Percentiles rank a stretch among this genome's conserved stretches.
Evolutionary conservation across 148 eudicot species (phyloP).

Genomic region (Spergularia marina): DNA sequence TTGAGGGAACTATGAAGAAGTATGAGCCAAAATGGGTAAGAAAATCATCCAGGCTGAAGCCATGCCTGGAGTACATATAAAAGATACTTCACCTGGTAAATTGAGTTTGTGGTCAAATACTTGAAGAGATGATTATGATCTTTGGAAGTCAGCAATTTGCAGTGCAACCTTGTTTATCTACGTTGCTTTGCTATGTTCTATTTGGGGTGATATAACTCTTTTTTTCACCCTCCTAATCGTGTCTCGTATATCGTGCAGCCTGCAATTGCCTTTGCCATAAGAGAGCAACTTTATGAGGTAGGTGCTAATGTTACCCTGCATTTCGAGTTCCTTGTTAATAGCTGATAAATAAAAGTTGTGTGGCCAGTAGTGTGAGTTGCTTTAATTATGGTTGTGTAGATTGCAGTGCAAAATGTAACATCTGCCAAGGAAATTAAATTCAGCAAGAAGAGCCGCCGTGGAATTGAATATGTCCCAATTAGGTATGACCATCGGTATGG

Average conservation of each 20-base stretch:
- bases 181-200: neutral
- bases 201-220: neutral
- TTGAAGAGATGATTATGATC: too few relatives aligned
- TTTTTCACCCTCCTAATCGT: neutral
- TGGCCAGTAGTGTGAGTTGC: neutral
- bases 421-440: constrained; percentile 73
- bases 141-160: neutral
- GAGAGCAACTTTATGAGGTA: constrained; percentile 99
- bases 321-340: neutral
- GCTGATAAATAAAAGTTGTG: neutral
- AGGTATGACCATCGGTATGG: constrained; percentile 41
- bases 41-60: too few relatives aligned
- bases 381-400: constrained; percentile 43
- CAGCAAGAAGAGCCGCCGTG: constrained; percentile 79
- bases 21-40: neutral
- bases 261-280: constrained; percentile 87
- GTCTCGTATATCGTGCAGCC: constrained; percentile 53
- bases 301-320: constrained; percentile 37
- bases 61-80: too few relatives aligned
- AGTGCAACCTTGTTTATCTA: neutral
- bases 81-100: too few relatives aligned
- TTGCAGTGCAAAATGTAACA: constrained; percentile 82
- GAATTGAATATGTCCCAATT: constrained; percentile 51
- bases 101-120: too few relatives aligned
- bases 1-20: neutral